These are phyloP conservation scores for Penicillium longicatenatum DNA, from an alignment of 495 filamentous ascomycete species.

Conservation along the genomic window DNA sequence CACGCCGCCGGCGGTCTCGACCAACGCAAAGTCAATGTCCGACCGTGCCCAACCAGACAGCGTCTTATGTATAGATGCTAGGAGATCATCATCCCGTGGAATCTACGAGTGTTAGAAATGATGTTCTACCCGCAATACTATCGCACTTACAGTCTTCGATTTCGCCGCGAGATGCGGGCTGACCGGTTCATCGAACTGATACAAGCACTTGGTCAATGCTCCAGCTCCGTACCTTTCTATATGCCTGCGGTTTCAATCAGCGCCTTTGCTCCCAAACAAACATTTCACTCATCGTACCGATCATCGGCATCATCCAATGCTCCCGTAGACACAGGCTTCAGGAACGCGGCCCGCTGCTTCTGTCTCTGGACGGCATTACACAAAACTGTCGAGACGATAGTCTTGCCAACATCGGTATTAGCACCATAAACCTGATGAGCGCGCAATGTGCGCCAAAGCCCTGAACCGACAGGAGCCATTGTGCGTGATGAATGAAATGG, in stretches of 20 bases:
- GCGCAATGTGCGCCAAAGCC: slow-evolving; percentile 63
- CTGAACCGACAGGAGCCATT: slow-evolving; percentile 46
- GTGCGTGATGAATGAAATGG: not conserved
- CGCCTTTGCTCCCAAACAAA: not conserved
- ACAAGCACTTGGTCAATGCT: slow-evolving; percentile 59
- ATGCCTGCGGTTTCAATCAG: slow-evolving; percentile 46
- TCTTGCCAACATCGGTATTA: slow-evolving; percentile 82
- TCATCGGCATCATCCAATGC: slow-evolving; percentile 67
- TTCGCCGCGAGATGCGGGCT: slow-evolving; percentile 73
- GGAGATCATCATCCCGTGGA: slow-evolving; percentile 50
- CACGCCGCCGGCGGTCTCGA: slow-evolving; percentile 79
- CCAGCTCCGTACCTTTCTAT: slow-evolving; percentile 54
- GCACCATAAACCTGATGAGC: slow-evolving; percentile 74
- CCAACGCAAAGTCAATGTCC: slow-evolving; percentile 50
- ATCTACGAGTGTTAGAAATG: slow-evolving; percentile 26
- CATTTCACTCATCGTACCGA: slow-evolving; percentile 36
- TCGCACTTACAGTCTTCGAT: slow-evolving; percentile 30
- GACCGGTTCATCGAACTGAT: slow-evolving; percentile 69
- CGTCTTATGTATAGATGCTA: slow-evolving; percentile 48
- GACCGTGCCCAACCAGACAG: slow-evolving; percentile 43
- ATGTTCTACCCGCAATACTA: not conserved
- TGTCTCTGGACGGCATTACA: slow-evolving; percentile 57
- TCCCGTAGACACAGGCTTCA: slow-evolving; percentile 80
- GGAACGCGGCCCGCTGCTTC: slow-evolving; percentile 56
- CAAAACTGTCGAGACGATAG: slow-evolving; percentile 69